phyloP scores from a whole-genome alignment of 2,329 filamentous ascomycete species.

The Alternaria conjuncta region DNA sequence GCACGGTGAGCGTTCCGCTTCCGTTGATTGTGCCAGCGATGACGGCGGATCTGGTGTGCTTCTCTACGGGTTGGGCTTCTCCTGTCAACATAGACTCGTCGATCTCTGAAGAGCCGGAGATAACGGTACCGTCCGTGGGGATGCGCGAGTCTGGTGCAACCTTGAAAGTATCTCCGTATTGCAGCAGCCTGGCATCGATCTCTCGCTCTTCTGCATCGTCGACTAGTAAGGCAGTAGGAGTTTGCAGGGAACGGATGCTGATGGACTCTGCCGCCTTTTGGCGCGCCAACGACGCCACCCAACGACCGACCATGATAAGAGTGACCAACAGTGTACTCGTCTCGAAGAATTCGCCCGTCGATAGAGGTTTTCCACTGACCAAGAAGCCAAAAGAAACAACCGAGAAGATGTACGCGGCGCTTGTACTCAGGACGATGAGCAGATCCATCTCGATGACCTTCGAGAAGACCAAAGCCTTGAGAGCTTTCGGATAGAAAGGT shows the following conservation, averaged over 20 bases:
- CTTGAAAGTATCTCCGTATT: constrained; percentile 72
- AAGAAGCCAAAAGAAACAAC: constrained; percentile 56
- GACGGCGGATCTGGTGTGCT: constrained; percentile 59
- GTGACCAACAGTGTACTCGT: constrained; percentile 63
- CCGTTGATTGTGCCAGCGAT: constrained; percentile 70
- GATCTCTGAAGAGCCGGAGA: constrained; percentile 67
- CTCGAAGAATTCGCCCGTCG: constrained; percentile 59
- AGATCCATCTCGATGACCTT: constrained; percentile 72
- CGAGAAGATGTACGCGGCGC: constrained; percentile 16
- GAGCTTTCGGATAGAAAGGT: constrained; percentile 70
- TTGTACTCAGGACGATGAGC: constrained; percentile 6
- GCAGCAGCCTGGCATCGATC: constrained; percentile 71
- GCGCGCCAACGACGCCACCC: constrained; percentile 55
- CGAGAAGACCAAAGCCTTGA: constrained; percentile 66
- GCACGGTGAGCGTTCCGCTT: constrained; percentile 57
- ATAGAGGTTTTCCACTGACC: constrained; percentile 45
- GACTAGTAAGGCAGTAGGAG: constrained; percentile 59
- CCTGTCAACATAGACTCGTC: constrained; percentile 82
- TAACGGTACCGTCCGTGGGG: constrained; percentile 72
- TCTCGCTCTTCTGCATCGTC: constrained; percentile 50
- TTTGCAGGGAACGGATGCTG: constrained; percentile 64
- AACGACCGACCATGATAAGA: constrained; percentile 60
- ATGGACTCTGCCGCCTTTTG: constrained; percentile 59
- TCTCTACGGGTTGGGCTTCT: constrained; percentile 67
- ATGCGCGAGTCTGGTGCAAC: constrained; percentile 65